A percentile compares a stretch with the other conserved stretches of the same genome.
Evolutionary conservation across 257 asterid genomes (phyloP).

Genomic region (Solanum peruvianum): DNA sequence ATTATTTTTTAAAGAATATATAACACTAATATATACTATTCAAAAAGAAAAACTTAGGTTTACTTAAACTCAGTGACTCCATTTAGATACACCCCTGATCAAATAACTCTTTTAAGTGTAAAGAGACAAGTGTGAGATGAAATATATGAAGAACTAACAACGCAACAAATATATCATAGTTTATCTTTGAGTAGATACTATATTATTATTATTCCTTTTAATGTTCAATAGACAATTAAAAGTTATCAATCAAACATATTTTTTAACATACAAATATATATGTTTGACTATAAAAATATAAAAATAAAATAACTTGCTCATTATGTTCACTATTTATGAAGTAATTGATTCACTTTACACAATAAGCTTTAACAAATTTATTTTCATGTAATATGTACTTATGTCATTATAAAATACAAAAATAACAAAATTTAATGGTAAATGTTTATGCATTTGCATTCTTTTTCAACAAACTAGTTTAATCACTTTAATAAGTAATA

Average conservation of each 20-base stretch:
- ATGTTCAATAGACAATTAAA: too few species aligned
- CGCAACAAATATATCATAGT: background rate
- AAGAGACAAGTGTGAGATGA: background rate
- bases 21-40: background rate
- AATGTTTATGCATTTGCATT: background rate
- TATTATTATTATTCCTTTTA: background rate
- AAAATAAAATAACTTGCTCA: too few species aligned
- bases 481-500: background rate
- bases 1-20: too few species aligned
- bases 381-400: too few species aligned
- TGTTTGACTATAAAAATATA: too few species aligned
- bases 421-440: background rate
- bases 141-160: background rate
- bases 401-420: too few species aligned
- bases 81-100: too few species aligned
- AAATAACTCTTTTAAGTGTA: background rate
- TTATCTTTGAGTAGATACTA: background rate
- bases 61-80: fast-evolving
- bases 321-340: background rate
- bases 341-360: background rate
- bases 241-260: too few species aligned
- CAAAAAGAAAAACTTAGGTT: too few species aligned
- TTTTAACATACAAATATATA: too few species aligned
- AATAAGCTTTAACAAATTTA: background rate
- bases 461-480: background rate